A percentile compares a stretch with the other conserved stretches of the same genome.
These are phyloP conservation scores for Alectoria sarmentosa DNA, from an alignment of 495 filamentous ascomycete genomes.

Conservation along the genomic window DNA sequence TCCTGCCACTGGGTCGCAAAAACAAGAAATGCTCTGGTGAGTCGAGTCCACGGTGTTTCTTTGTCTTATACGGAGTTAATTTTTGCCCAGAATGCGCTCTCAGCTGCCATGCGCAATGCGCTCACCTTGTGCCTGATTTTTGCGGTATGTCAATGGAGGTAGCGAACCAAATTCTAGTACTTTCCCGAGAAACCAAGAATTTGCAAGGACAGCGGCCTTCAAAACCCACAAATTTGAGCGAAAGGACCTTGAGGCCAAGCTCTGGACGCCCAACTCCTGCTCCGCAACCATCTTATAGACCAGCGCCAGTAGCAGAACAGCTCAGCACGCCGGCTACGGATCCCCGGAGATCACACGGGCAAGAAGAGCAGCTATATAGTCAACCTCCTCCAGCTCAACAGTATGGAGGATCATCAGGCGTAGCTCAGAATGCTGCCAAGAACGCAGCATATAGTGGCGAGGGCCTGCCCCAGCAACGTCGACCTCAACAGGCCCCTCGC, in stretches of 20 bases:
- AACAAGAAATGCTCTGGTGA: constrained; percentile 87
- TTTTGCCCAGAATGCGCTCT: constrained; percentile 70
- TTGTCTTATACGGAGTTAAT: constrained; percentile 25
- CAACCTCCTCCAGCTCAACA: constrained; percentile 34
- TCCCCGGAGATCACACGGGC: constrained; percentile 43
- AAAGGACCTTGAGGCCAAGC: constrained; percentile 56
- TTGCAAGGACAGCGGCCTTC: constrained; percentile 24
- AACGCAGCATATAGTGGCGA: constrained; percentile 30
- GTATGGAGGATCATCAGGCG: constrained; percentile 24
- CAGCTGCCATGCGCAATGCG: constrained; percentile 84
- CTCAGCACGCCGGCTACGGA: constrained; percentile 37
- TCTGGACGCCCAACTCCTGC: constrained; percentile 40
- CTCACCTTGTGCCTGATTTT: constrained; percentile 96
- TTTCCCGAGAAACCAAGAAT: constrained; percentile 53
- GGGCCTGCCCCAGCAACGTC: constrained; percentile 29
- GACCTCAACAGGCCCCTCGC: constrained; percentile 38
- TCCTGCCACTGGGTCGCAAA: constrained; percentile 93
- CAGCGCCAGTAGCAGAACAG: constrained; percentile 36
- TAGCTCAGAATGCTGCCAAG: constrained; percentile 42
- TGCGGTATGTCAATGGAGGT: constrained; percentile 99
- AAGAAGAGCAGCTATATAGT: constrained; percentile 33
- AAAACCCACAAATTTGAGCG: constrained; percentile 21
- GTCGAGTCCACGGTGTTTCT: constrained; percentile 18
- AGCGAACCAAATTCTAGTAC: constrained; percentile 83
- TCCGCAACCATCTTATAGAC: constrained; percentile 35